Evolutionary conservation across 148 eudicot genomes (phyloP).

Genomic region (Fallopia convolvulus): DNA sequence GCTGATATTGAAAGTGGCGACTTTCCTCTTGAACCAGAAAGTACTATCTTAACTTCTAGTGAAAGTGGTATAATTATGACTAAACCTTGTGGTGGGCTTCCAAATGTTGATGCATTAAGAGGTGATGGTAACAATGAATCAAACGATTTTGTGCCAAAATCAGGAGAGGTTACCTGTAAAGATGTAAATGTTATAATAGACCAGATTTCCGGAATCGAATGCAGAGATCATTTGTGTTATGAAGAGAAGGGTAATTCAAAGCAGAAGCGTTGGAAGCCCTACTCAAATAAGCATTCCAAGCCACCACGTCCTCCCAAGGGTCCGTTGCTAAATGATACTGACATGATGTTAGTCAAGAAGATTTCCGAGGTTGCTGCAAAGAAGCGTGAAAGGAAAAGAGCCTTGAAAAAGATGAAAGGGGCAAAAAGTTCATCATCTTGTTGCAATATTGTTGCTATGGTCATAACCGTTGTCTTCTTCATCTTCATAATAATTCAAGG

Average conservation of each 20-base stretch:
- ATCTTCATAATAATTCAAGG: slow-evolving; percentile 1
- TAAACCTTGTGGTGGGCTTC: neutral
- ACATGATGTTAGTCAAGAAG: slow-evolving; percentile 50
- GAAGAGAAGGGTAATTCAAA: slow-evolving; percentile 29
- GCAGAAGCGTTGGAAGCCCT: slow-evolving; percentile 35
- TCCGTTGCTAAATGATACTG: slow-evolving; percentile 42
- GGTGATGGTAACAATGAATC: neutral
- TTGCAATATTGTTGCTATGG: slow-evolving; percentile 23
- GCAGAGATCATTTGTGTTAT: neutral
- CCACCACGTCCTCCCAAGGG: slow-evolving; percentile 80
- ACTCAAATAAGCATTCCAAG: slow-evolving; percentile 46
- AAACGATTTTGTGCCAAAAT: neutral
- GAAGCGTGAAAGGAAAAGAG: slow-evolving; percentile 54
- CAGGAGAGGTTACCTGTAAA: neutral
- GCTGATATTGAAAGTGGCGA: neutral
- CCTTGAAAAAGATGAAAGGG: slow-evolving; percentile 53
- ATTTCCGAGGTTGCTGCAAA: slow-evolving; percentile 46
- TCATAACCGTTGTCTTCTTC: neutral
- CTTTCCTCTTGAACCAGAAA: neutral
- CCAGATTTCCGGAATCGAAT: neutral
- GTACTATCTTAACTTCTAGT: neutral
- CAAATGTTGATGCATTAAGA: neutral
- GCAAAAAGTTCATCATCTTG: slow-evolving; percentile 29
- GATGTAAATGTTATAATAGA: slow-evolving; percentile 8
- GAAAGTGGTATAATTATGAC: neutral